Percentiles rank a stretch among this genome's conserved stretches.
These are phyloP conservation scores for Cytospora chrysosperma DNA, from an alignment of 2,329 filamentous ascomycete genomes.

Conservation along the genomic window DNA sequence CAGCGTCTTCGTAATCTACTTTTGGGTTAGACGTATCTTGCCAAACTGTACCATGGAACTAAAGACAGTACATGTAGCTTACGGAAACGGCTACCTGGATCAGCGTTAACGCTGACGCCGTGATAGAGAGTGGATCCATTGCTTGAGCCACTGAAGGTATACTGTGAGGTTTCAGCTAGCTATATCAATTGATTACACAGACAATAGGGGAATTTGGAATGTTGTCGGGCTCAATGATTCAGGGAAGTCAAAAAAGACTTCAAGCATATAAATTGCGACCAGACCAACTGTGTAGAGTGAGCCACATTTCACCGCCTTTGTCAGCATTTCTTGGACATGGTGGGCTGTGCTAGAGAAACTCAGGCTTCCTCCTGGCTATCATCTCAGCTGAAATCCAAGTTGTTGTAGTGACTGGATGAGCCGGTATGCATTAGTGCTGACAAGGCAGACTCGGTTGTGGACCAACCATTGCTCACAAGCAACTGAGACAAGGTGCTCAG, in stretches of 20 bases:
- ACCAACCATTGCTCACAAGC: too few species aligned
- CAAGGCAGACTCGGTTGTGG: too few species aligned
- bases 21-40: not conserved
- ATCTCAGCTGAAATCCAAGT: too few species aligned
- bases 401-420: too few species aligned
- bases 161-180: too few species aligned
- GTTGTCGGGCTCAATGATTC: not conserved
- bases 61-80: conserved; percentile 10
- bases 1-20: conserved; percentile 22
- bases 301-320: not conserved
- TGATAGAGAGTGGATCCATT: conserved; percentile 23
- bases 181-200: not conserved
- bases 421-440: too few species aligned
- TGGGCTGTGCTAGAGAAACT: not conserved
- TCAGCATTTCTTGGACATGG: not conserved
- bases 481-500: too few species aligned
- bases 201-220: not conserved
- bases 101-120: conserved; percentile 16
- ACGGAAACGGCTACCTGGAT: conserved; percentile 23
- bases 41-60: not conserved
- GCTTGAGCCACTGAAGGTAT: not conserved
- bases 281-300: not conserved
- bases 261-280: not conserved
- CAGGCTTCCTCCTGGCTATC: too few species aligned
- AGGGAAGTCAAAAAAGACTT: not conserved